Base-by-base conservation (phyloP, 495 filamentous ascomycete genomes). In the Hypoxylon lienhwacheense region DNA sequence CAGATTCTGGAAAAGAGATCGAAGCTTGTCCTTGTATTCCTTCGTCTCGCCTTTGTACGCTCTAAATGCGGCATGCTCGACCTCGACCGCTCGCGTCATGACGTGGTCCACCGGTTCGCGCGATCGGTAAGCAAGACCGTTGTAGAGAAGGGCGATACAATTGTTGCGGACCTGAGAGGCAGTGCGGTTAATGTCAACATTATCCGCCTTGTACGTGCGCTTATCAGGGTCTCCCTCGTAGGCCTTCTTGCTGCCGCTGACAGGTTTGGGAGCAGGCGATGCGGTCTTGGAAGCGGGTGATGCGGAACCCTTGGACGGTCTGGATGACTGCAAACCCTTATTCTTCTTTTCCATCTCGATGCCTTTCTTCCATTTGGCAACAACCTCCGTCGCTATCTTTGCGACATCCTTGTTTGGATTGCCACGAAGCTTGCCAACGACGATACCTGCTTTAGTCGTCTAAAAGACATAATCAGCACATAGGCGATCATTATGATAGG, bases 141-240 rank as follows among this genome's bases (percentile, higher is more conserved):
- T 89, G 75, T 98, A 98, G 61, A 97, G 80, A 16, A 97, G 78
- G n/a, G 87, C 89, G 49, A 92, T 83, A 67, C 87, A 91, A 61
- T 81, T 86, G 70, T 98, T 85, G 28, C 93, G 83, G 40, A 78
- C 75, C 26, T 77, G 61, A 64, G 86, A 85, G n/a, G 78, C 80
- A 0, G 91, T 96, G 31, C 85, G 80, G 15, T 75, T 70, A 61
- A 76, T 77, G 49, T 90, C 82, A 31, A 96, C 85, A 16, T 83
- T 83, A 68, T 98, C 93, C 15, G 80, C 77, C 65, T 85, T 87
- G 79, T 85, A 88, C 16, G 80, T 88, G 29, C 93, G 82, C 70
- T 89, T 89, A 46, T 88, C 84, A 3, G 80, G 81, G 41, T 91
- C 79, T 51, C 93, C 90, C 26, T 81, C 80, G 71, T 81, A 81